Conservation (phyloP, 345 rosid species). For the Rhodomyrtus tomentosa region DNA sequence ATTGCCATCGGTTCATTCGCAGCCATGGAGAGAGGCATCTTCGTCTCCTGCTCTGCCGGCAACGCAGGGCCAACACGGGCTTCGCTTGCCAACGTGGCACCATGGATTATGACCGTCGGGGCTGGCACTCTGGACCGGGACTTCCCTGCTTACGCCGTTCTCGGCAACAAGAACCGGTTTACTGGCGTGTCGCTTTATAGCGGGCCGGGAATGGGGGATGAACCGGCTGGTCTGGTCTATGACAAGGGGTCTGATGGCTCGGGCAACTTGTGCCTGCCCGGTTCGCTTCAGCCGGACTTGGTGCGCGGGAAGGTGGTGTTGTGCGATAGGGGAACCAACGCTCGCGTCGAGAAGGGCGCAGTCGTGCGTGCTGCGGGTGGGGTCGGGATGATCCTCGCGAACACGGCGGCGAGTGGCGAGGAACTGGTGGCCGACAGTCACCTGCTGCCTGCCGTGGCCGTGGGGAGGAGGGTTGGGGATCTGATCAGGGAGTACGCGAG, state of each 20-base stretch:
- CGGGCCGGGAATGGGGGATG: constrained; percentile 48
- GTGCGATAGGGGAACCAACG: constrained; percentile 68
- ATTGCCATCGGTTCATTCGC: constrained; percentile 65
- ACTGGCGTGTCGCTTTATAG: constrained; percentile 71
- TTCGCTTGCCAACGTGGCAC: constrained; percentile 70
- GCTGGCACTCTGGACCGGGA: constrained; percentile 84
- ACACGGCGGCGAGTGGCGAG: constrained; percentile 51
- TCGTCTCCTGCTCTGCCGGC: constrained; percentile 79
- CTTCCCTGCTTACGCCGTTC: constrained; percentile 57
- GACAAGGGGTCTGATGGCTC: constrained; percentile 23
- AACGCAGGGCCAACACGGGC: constrained; percentile 59
- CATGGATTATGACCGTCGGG: constrained; percentile 94
- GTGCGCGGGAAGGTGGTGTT: constrained; percentile 71
- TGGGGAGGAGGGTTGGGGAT: constrained; percentile 59
- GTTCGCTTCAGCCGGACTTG: constrained; percentile 42
- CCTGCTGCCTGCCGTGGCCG: constrained; percentile 59
- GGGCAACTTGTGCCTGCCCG: constrained; percentile 55
- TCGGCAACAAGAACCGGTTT: constrained; percentile 36
- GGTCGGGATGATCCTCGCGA: constrained; percentile 75
- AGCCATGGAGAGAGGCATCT: constrained; percentile 70
- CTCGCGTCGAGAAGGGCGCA: constrained; percentile 74
- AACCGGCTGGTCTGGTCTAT: constrained; percentile 44
- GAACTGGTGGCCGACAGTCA: constrained; percentile 84
- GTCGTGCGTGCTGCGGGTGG: constrained; percentile 81
- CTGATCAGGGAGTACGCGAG: constrained; percentile 35